Evolutionary conservation across 345 rosid species (phyloP).

Genomic region (Boechera stricta): DNA sequence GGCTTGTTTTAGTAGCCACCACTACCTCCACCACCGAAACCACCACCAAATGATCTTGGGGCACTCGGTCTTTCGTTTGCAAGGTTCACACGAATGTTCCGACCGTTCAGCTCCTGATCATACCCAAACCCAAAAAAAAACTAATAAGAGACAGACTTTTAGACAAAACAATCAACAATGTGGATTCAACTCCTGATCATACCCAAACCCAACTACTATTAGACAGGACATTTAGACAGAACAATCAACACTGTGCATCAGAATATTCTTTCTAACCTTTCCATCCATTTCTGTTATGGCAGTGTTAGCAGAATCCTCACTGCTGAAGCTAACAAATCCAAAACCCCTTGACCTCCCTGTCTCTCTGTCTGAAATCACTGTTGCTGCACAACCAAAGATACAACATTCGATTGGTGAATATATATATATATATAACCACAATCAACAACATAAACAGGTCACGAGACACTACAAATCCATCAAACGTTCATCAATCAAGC

Average conservation of each 20-base stretch:
- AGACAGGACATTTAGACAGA: not conserved
- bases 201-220: not conserved
- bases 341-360: conserved; percentile 76
- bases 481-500: not conserved
- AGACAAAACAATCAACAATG: not conserved
- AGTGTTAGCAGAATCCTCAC: conserved; percentile 55
- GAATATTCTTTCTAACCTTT: conserved; percentile 50
- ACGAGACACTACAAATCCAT: not conserved
- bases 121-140: conserved; percentile 4
- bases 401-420: too few relatives aligned
- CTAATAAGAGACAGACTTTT: too few relatives aligned
- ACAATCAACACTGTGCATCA: not conserved
- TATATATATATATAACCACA: not conserved
- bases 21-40: conserved; percentile 32
- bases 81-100: conserved; percentile 62
- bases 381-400: conserved; percentile 49
- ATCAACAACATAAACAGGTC: not conserved
- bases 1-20: conserved; percentile 37
- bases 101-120: conserved; percentile 55
- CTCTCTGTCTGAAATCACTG: conserved; percentile 61
- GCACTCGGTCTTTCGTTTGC: conserved; percentile 55
- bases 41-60: conserved; percentile 40
- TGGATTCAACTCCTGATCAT: conserved; percentile 45
- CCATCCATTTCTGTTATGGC: conserved; percentile 72
- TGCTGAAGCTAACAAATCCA: conserved; percentile 60